These are phyloP conservation scores for Hemileia vastatrix DNA, from an alignment of 1,284 basidiomycete genomes.

Conservation along the genomic window DNA sequence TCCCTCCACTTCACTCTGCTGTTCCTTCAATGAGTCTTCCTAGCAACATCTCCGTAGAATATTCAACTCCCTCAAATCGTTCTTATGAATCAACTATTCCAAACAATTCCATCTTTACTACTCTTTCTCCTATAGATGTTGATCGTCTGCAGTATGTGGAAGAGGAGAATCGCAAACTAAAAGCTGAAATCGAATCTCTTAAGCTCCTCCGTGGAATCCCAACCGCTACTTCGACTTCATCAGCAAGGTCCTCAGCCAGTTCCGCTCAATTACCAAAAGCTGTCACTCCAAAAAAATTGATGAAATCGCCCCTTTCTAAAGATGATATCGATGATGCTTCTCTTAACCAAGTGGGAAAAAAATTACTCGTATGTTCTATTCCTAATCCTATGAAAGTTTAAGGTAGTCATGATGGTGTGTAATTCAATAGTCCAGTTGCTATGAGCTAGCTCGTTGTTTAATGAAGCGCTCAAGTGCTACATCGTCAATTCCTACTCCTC, in stretches of 20 bases:
- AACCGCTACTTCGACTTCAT: not conserved
- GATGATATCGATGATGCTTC: conserved; percentile 1
- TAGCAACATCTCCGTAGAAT: too few relatives aligned
- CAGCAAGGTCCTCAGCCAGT: too few relatives aligned
- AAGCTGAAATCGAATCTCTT: not conserved
- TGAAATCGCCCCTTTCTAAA: not conserved
- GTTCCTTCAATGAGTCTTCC: too few relatives aligned
- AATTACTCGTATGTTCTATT: not conserved
- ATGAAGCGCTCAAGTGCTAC: not conserved
- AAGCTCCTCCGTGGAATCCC: not conserved
- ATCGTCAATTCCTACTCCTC: conserved; percentile 1
- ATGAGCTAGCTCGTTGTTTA: too few relatives aligned
- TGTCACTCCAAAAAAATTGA: conserved; percentile 2
- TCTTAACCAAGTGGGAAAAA: not conserved
- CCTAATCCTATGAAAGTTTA: too few relatives aligned
- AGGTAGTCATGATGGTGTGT: too few relatives aligned
- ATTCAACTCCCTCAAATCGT: too few relatives aligned
- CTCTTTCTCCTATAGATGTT: not conserved
- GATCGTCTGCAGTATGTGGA: conserved; percentile 5
- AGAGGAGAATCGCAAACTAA: conserved; percentile 9
- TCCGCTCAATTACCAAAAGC: conserved; percentile 3
- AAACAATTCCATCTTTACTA: too few relatives aligned
- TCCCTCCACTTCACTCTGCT: too few relatives aligned
- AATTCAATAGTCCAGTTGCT: not conserved
- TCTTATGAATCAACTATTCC: too few relatives aligned